Evolutionary conservation across 1,284 basidiomycete species (phyloP), one percentile per base, ranked within the genome.

Genomic region (Sanghuangporus sanghuang): DNA sequence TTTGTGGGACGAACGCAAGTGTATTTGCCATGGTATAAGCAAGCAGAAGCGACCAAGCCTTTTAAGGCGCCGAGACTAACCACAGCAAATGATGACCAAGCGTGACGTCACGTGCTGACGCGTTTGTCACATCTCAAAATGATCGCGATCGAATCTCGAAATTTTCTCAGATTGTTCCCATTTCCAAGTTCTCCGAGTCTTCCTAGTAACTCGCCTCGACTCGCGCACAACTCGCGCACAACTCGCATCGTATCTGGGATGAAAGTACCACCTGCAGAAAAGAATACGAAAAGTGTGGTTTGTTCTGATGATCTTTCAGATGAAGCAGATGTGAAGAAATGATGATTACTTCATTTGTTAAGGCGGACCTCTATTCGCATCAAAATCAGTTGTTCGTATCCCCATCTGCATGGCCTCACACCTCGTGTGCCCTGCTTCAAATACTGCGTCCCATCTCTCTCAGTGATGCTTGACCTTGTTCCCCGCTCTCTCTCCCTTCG

Each of bases 351-450:
- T 38, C 8, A 35, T 27, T 50, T 48, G n/a, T 23, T 16, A 48
- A n/a, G 2, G 2, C 44, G 16, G 21, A 48, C 23, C 46, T 36
- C 21, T 49, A 36, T 23, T 39, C 53, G n/a, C 61, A 62, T 62
- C 61, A 62, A n/a, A 14, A 57, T 62, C 61, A 62, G 14, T 14
- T 54, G 36, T 57, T 57, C 18, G 11, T 62, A 57, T 62, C 61
- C 61, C 61, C 61, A 62, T 62, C 61, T 55, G 61, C 61, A 57
- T 27, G 52, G 42, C 39, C 53, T 36, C 32, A 14, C 23, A 39
- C 53, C 53, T 54, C 53, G 53, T 48, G 36, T 54, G 5, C 61
- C 16, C 48, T 57, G 36, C 48, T 39, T 60, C 48, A 60, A 60
- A 52, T 60, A 60, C 58, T 12, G 6, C 16, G 18, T 18, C 44